Evolutionary conservation across 805 yeast species (phyloP), one percentile per base, ranked within the genome.

Genomic region (Candida sithepensis): DNA sequence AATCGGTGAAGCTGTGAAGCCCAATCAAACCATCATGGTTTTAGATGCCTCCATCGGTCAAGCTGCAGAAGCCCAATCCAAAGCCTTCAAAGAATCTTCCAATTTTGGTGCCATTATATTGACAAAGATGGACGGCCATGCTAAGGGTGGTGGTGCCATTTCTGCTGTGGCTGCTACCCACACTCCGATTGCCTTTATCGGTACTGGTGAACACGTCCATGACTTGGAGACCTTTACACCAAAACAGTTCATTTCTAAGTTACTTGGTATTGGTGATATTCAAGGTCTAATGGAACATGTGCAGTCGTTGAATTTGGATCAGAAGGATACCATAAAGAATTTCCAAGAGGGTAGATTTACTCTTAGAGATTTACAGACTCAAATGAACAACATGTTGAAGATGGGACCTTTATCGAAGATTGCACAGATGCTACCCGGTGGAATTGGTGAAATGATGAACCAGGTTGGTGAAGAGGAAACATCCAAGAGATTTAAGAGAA

Each of bases 121-220:
- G 63, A 92, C 99, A 20, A 92, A 92, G 67, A 83, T 92, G 95
- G 99, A 92, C 69, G 98, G 98, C 44, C 97, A 94, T 61, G 99
- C 98, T 34, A 92, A 87, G 70, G 99, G 99, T 66, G 99, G 99
- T 71, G 99, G 99, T 74, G 99, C 99, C 26, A 91, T 92, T 46
- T 89, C 97, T 36, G 99, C 99, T 0, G 97, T 92, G 46, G 99
- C 99, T 2, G 94, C 97, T 2, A 92, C 98, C 2, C 77, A 87
- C 46, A 94, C 98, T 0, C 99, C 99, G 7, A 85, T 92, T 56
- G 88, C 87, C 8, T 92, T 92, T 63, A 94, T 92, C 50, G 99
- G 99, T 79, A 92, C 98, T 2, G 99, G 99, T 64, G 99, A 92
- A 67, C 99, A 94, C 63, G 86, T 91, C 33, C 87, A 85, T 47